phyloP scores from a whole-genome alignment of 2,329 filamentous ascomycete species.

The Thelonectria olida region DNA sequence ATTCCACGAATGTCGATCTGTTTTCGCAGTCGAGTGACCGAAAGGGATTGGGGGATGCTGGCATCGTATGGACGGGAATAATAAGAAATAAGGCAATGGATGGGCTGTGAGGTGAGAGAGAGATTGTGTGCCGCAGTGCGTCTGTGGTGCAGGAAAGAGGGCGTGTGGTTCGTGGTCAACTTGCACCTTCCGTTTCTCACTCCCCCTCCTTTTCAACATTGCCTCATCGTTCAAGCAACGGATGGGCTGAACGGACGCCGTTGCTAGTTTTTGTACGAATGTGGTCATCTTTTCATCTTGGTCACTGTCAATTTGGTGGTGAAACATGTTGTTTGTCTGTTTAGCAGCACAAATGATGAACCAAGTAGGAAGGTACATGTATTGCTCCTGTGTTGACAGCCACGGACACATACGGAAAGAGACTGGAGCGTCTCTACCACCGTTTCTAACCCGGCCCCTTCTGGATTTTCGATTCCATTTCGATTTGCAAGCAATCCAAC shows the following conservation, averaged over 20 bases:
- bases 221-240: conserved; percentile 1
- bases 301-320: not conserved
- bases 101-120: conserved; percentile 7
- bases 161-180: conserved; percentile 15
- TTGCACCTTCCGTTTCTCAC: conserved; percentile 8
- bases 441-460: not conserved
- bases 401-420: no score
- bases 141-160: not conserved
- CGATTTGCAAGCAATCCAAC: conserved; percentile 13
- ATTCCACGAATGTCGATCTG: conserved; percentile 7
- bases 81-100: not conserved
- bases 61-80: conserved; percentile 9
- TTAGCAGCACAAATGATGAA: no score
- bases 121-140: not conserved
- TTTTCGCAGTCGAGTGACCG: not conserved
- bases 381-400: not conserved
- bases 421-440: no score
- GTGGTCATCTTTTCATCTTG: conserved; percentile 18
- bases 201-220: conserved; percentile 20
- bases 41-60: conserved; percentile 1
- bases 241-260: conserved; percentile 7
- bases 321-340: no score
- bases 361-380: no score
- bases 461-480: conserved; percentile 10
- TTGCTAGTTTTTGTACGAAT: conserved; percentile 16